Evolutionary conservation across 2,329 filamentous ascomycete species (phyloP).

Genomic region (Colletotrichum abscissum): DNA sequence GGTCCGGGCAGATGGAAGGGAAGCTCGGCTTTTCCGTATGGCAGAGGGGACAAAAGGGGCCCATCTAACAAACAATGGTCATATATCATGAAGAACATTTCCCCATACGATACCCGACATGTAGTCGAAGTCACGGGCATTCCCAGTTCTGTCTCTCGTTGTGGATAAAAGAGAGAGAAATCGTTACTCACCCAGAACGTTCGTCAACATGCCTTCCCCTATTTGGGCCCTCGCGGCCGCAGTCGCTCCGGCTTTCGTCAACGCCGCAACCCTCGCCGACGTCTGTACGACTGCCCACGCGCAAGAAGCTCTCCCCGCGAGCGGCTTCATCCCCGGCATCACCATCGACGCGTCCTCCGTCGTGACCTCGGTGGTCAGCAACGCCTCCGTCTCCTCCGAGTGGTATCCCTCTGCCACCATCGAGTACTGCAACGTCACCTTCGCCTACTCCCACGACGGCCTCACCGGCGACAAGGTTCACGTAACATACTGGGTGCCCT

Average conservation of each 20-base stretch:
- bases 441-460: conserved; percentile 57
- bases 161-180: neutral
- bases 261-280: conserved; percentile 37
- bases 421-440: conserved; percentile 58
- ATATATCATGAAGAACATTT: conserved; percentile 12
- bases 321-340: conserved; percentile 41
- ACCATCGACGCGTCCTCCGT: conserved; percentile 43
- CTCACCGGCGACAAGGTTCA: conserved; percentile 45
- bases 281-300: conserved; percentile 38
- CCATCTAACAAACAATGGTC: neutral
- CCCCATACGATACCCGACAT: neutral
- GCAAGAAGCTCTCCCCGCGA: conserved; percentile 38
- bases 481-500: conserved; percentile 54
- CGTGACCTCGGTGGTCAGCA: conserved; percentile 44
- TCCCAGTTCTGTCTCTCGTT: neutral
- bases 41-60: neutral
- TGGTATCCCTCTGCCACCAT: conserved; percentile 45
- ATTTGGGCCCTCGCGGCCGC: neutral
- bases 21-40: neutral
- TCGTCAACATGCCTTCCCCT: neutral
- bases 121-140: neutral
- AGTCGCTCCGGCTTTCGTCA: conserved; percentile 19
- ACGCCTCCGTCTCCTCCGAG: conserved; percentile 42
- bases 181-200: neutral
- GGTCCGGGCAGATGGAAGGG: neutral